Percentiles rank a stretch among this genome's conserved stretches.
Evolutionary conservation across 2,329 filamentous ascomycete genomes (phyloP).

Genomic region (Dactylellina sp.): DNA sequence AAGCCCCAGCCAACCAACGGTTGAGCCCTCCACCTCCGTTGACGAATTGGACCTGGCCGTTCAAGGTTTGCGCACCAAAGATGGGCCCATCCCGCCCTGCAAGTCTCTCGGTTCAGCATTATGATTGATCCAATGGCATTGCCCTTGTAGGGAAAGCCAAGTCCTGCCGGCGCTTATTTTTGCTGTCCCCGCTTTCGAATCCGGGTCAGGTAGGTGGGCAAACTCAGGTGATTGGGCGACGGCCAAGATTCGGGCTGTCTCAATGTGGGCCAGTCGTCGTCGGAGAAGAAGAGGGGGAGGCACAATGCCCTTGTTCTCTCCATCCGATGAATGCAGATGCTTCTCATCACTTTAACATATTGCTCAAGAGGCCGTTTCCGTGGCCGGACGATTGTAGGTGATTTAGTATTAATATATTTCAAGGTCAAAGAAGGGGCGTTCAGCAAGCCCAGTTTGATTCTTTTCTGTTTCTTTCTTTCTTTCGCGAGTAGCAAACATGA

Average conservation of each 20-base stretch:
- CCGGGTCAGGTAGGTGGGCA: conserved; percentile 46
- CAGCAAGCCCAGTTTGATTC: too few relatives aligned
- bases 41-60: conserved; percentile 49
- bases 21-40: conserved; percentile 7
- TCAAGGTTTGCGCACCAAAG: conserved; percentile 55
- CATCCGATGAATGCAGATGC: too few relatives aligned
- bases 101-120: conserved; percentile 48
- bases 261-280: conserved; percentile 37
- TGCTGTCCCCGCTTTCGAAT: conserved; percentile 38
- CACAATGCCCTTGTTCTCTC: conserved; percentile 50
- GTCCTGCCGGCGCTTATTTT: conserved; percentile 45
- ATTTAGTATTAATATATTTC: too few relatives aligned
- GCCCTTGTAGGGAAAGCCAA: conserved; percentile 49
- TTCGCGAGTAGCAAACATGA: conserved; percentile 41
- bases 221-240: conserved; percentile 52
- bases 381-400: too few relatives aligned
- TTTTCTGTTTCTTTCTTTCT: conserved; percentile 10
- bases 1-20: conserved; percentile 26
- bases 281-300: conserved; percentile 17
- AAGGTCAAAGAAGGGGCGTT: too few relatives aligned
- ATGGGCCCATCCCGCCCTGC: conserved; percentile 49
- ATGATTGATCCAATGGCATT: conserved; percentile 55
- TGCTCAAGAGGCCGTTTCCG: too few relatives aligned
- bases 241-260: conserved; percentile 29
- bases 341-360: conserved; percentile 25